These are phyloP conservation scores for Entomortierella beljakovae DNA, from an alignment of 192 early-diverging fungal species.

Conservation along the genomic window DNA sequence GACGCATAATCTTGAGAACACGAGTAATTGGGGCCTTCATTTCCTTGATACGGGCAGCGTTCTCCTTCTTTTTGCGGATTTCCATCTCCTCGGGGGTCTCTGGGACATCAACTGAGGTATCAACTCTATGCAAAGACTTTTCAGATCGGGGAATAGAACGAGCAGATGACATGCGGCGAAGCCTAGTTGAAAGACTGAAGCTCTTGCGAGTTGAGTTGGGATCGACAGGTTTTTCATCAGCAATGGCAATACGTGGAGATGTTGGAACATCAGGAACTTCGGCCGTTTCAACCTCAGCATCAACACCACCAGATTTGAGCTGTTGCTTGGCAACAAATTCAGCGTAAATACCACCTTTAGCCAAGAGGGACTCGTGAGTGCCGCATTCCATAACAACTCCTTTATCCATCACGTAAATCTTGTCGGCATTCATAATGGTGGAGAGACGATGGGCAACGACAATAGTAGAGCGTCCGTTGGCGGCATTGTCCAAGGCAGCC, in stretches of 20 bases:
- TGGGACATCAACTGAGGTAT: conserved; percentile 13
- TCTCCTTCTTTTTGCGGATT: conserved; percentile 47
- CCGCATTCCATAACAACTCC: conserved; percentile 76
- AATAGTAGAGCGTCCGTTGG: conserved; percentile 83
- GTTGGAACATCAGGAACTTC: background rate
- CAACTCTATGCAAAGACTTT: conserved; percentile 29
- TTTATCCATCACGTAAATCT: conserved; percentile 82
- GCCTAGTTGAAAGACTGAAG: conserved; percentile 65
- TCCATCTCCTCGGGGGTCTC: conserved; percentile 55
- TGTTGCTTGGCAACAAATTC: conserved; percentile 71
- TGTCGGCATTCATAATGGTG: conserved; percentile 83
- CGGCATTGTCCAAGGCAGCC: conserved; percentile 79
- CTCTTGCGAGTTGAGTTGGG: conserved; percentile 67
- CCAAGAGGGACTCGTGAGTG: conserved; percentile 75
- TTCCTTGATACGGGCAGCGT: conserved; percentile 42
- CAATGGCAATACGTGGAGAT: conserved; percentile 36
- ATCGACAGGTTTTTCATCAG: conserved; percentile 28
- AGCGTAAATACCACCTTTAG: conserved; percentile 61
- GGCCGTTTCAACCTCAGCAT: conserved; percentile 8
- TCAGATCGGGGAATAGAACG: conserved; percentile 42
- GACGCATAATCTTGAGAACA: conserved; percentile 64
- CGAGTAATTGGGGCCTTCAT: conserved; percentile 67
- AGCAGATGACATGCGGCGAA: conserved; percentile 46
- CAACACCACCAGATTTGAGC: conserved; percentile 54
- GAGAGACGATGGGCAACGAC: conserved; percentile 88